These are phyloP conservation scores for Singerocomus inundabilis DNA, from an alignment of 1,284 basidiomycete species.

Conservation along the genomic window DNA sequence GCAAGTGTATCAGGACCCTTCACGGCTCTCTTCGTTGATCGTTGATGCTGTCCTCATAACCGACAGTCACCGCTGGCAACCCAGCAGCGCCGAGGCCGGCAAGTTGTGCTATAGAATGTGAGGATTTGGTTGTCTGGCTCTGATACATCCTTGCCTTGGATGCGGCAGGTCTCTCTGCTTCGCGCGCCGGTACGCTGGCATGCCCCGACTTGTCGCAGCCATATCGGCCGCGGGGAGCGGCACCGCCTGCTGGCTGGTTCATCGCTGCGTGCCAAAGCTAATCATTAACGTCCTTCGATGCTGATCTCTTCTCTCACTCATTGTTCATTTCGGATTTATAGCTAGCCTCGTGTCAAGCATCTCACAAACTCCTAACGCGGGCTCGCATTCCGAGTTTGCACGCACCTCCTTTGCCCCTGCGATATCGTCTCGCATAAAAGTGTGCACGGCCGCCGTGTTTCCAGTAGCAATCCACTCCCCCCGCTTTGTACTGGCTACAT, in stretches of 20 bases:
- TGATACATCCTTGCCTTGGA: constrained; percentile 5
- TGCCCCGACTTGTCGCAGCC: constrained; percentile 12
- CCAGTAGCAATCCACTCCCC: constrained; percentile 13
- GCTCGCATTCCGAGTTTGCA: constrained; percentile 32
- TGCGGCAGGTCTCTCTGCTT: constrained; percentile 7
- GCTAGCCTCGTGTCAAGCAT: constrained; percentile 35
- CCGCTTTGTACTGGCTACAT: constrained; percentile 31
- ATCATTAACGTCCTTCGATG: constrained; percentile 36
- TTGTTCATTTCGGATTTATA: constrained; percentile 37
- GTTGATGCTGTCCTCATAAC: constrained; percentile 25
- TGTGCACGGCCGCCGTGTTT: constrained; percentile 21
- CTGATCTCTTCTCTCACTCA: constrained; percentile 35
- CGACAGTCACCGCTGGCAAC: constrained; percentile 9
- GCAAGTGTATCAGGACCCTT: constrained; percentile 1
- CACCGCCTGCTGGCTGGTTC: constrained; percentile 27
- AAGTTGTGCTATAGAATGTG: constrained; percentile 23
- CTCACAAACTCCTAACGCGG: constrained; percentile 32
- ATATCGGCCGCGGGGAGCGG: constrained; percentile 27
- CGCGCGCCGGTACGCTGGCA: constrained; percentile 8
- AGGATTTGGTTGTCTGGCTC: constrained; percentile 17
- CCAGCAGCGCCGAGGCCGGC: constrained; percentile 9
- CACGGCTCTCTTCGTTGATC: constrained; percentile 19
- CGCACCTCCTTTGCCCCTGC: constrained; percentile 26
- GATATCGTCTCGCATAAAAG: constrained; percentile 35
- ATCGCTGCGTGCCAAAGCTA: constrained; percentile 31